Conservation (phyloP, 768 basidiomycete species). For the Bullera alba region DNA sequence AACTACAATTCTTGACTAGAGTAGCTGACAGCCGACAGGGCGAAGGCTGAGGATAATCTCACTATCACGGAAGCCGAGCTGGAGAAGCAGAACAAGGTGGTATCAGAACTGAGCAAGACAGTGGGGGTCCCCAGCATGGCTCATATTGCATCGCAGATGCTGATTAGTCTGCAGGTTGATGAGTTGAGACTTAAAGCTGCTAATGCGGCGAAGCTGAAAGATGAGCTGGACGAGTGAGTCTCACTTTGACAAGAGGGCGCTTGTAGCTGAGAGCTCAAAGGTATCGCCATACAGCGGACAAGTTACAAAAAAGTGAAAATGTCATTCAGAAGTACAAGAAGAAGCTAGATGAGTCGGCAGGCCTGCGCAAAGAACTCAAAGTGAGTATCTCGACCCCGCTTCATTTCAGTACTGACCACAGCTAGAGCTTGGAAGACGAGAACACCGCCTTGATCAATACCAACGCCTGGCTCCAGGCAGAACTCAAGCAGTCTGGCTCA, state of each 20-base stretch:
- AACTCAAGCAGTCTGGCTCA: conserved; percentile 75
- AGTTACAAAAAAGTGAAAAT: conserved; percentile 86
- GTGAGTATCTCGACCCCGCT: conserved; percentile 25
- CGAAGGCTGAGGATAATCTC: conserved; percentile 89
- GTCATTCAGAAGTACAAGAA: conserved; percentile 99
- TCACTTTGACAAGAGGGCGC: background rate
- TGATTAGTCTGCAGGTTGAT: conserved; percentile 50
- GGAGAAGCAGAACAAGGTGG: conserved; percentile 64
- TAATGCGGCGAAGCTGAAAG: conserved; percentile 72
- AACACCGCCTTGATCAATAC: conserved; percentile 86
- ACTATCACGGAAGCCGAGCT: conserved; percentile 73
- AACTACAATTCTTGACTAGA: background rate
- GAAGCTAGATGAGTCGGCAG: conserved; percentile 90
- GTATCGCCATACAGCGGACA: conserved; percentile 86
- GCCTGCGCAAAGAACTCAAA: conserved; percentile 49
- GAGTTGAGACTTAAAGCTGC: conserved; percentile 73
- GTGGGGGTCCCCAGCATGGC: conserved; percentile 27
- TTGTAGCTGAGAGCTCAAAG: conserved; percentile 47
- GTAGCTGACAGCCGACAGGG: conserved; percentile 53
- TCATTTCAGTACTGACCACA: background rate
- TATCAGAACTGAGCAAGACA: conserved; percentile 67
- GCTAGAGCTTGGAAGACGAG: conserved; percentile 79
- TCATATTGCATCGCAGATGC: background rate
- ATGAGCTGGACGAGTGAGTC: conserved; percentile 86
- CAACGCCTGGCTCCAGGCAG: conserved; percentile 85